These are phyloP conservation scores for Alloteropsis angusta DNA, from an alignment of 202 grass and related monocot genomes.

Conservation along the genomic window DNA sequence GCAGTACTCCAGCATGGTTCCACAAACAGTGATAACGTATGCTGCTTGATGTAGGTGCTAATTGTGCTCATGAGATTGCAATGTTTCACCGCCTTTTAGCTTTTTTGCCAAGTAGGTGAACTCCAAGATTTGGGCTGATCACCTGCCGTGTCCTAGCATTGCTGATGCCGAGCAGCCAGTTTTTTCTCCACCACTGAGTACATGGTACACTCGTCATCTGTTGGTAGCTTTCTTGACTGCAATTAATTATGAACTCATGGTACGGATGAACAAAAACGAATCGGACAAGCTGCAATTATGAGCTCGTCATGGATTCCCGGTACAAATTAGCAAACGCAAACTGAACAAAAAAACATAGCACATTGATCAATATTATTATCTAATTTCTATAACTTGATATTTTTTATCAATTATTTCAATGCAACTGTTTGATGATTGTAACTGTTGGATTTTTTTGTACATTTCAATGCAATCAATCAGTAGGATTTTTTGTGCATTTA, in stretches of 20 bases:
- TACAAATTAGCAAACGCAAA: background rate
- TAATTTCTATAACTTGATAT: background rate
- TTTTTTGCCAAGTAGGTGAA: conserved; percentile 22
- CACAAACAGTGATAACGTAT: background rate
- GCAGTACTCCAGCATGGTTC: background rate
- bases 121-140: conserved; percentile 28
- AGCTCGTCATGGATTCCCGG: background rate
- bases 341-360: background rate
- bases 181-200: background rate
- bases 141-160: background rate
- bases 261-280: background rate
- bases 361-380: background rate
- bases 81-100: conserved; percentile 1
- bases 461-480: too few species aligned
- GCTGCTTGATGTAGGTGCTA: conserved; percentile 7
- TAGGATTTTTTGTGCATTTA: background rate
- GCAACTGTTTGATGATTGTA: background rate
- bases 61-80: conserved; percentile 18
- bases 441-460: too few species aligned
- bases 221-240: background rate
- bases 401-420: background rate
- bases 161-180: background rate
- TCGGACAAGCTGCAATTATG: conserved; percentile 1
- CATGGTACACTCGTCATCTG: background rate
- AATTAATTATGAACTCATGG: conserved; percentile 19